phyloP scores from a whole-genome alignment of 441 rosid species.

The Rhodomyrtus psidioides region DNA sequence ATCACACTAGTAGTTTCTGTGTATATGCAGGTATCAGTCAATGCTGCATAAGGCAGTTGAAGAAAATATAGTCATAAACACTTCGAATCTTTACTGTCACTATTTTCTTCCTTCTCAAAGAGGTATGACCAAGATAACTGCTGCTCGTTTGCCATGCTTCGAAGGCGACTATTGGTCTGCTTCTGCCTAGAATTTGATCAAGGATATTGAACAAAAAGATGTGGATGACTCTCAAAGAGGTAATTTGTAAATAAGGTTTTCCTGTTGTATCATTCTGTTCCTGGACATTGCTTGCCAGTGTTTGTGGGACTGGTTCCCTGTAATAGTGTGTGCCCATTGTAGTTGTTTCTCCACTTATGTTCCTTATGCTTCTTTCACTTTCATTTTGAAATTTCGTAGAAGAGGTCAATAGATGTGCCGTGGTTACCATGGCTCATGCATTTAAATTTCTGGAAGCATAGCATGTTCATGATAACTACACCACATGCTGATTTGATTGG shows the following conservation, averaged over 20 bases:
- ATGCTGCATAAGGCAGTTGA: slow-evolving; percentile 2
- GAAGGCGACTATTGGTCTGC: slow-evolving; percentile 9
- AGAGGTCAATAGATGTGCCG: background rate
- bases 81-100: background rate
- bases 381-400: background rate
- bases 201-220: background rate
- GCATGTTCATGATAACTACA: background rate
- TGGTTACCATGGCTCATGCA: background rate
- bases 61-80: slow-evolving; percentile 2
- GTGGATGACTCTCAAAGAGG: slow-evolving; percentile 14
- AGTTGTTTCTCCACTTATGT: background rate
- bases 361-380: background rate
- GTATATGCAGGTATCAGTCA: slow-evolving; percentile 2
- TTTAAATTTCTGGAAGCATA: background rate
- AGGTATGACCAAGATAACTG: background rate
- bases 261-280: background rate
- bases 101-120: background rate
- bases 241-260: slow-evolving; percentile 3
- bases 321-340: background rate
- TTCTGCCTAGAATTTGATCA: background rate
- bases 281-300: background rate
- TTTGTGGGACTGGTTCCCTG: background rate
- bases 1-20: background rate
- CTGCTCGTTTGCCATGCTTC: slow-evolving; percentile 4
- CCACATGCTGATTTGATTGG: background rate